Evolutionary conservation across 352 stramenopile species (phyloP), one percentile per base, ranked within the genome.

Genomic region (Pythium phragmiticola): DNA sequence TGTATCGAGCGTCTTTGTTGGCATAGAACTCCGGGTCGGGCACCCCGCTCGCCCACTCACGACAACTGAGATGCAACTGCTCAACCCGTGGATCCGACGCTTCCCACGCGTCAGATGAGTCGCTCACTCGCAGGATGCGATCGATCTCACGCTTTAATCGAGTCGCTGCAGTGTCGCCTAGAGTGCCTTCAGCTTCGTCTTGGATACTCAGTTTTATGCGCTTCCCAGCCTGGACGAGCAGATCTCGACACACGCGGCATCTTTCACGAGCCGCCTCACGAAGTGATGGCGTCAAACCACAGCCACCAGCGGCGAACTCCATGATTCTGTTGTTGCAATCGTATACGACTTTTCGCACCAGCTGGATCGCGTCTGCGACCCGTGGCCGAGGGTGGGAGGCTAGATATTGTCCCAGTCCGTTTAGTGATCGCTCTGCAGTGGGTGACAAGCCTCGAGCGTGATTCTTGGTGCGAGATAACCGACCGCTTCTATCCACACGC

Each of bases 21-120:
- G 72, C 65, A 21, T 71, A 84, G 60, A 82, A 86, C 41, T 79
- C 76, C 12, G 67, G 68, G 34, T 87, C 73, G 7, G 78, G 78
- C 37, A 81, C 76, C 2, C 74, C 76, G 34, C 78, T 85, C 7
- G 75, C 65, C 80, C 78, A 87, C 14, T 66, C 42, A 21, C 45
- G 72, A 37, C 43, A 70, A 45, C 67, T 72, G 28, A 89, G 57
- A 1, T 69, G 59, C 33, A 87, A 52, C 62, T 73, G 77, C 12
- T 61, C 60, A 17, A 89, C 75, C 4, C 80, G 76, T 42, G 56
- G 61, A 30, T 87, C 76, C 0, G 70, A 76, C 6, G 49, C 74
- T 48, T 86, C 76, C 78, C 76, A 87, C 11, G 64, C 37, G 45
- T 83, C 66, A 7, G 74, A 73, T 1, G 30, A 46, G 4, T 72